These are phyloP conservation scores for Geranium brycei DNA, from an alignment of 345 rosid genomes.

Conservation along the genomic window DNA sequence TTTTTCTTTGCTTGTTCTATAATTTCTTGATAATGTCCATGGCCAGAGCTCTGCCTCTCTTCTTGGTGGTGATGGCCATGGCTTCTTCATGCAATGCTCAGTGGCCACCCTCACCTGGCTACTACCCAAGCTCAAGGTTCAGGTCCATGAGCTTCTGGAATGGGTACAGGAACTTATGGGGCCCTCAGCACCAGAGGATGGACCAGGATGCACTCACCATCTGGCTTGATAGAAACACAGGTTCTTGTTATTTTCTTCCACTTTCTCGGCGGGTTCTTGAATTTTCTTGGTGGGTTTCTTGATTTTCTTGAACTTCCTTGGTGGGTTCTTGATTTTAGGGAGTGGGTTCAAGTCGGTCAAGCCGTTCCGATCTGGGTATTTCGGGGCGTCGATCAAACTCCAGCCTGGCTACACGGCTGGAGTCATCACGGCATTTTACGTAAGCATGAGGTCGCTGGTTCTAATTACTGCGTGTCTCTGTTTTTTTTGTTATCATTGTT, in stretches of 20 bases:
- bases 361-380: conserved; percentile 59
- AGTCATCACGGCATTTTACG: conserved; percentile 71
- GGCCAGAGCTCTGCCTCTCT: background rate
- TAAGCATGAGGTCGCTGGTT: conserved; percentile 14
- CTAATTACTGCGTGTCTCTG: too few species aligned
- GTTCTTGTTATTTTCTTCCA: conserved; percentile 15
- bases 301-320: background rate
- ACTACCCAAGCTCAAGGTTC: conserved; percentile 48
- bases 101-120: conserved; percentile 76
- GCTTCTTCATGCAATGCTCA: conserved; percentile 19
- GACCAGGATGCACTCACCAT: conserved; percentile 52
- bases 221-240: conserved; percentile 67
- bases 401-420: conserved; percentile 93
- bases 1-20: too few species aligned
- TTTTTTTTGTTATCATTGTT: too few species aligned
- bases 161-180: conserved; percentile 59
- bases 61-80: conserved; percentile 10
- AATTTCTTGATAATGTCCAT: background rate
- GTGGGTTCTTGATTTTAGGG: conserved; percentile 27
- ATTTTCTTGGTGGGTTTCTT: background rate
- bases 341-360: conserved; percentile 78
- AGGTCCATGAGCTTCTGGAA: conserved; percentile 33
- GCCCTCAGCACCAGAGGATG: conserved; percentile 62
- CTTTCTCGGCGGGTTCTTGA: background rate
- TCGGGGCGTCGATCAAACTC: conserved; percentile 65